A percentile compares a stretch with the other conserved stretches of the same genome.
Conservation (phyloP, 179 eudicot species). For the Spinacia oleracea region DNA sequence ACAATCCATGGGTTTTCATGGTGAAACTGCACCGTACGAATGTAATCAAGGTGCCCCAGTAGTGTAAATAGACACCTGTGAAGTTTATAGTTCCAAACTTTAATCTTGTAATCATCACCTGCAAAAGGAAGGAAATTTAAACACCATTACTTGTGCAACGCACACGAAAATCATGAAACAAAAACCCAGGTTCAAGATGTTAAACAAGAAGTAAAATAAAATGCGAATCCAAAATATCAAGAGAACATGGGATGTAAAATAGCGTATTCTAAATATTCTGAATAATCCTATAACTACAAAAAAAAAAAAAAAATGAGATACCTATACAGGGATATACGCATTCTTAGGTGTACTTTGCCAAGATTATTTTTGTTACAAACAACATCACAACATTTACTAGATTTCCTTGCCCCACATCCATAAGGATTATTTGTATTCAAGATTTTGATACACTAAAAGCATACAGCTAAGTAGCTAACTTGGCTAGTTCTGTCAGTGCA, state of each 20-base stretch:
- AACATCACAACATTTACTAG: neutral
- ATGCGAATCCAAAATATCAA: neutral
- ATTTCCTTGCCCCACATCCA: neutral
- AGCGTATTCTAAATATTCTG: neutral
- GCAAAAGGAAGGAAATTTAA: constrained; percentile 20
- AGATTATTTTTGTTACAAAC: neutral
- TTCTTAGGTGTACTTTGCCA: neutral
- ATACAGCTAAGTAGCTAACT: neutral
- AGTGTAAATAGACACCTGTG: constrained; percentile 87
- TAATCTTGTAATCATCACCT: constrained; percentile 95
- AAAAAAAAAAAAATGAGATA: neutral
- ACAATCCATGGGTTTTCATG: constrained; percentile 91
- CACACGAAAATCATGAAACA: neutral
- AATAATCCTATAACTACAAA: neutral
- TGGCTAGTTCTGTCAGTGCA: neutral
- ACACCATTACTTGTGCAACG: neutral
- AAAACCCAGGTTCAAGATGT: neutral
- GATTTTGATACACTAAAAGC: neutral
- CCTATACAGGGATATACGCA: neutral
- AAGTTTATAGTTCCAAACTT: constrained; percentile 90
- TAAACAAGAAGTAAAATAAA: neutral
- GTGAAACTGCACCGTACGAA: constrained; percentile 90
- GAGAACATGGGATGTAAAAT: neutral
- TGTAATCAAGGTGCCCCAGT: constrained; percentile 92
- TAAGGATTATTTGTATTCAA: neutral